Conservation (phyloP, 78 protist genomes). For the Parvularia atlantis region DNA sequence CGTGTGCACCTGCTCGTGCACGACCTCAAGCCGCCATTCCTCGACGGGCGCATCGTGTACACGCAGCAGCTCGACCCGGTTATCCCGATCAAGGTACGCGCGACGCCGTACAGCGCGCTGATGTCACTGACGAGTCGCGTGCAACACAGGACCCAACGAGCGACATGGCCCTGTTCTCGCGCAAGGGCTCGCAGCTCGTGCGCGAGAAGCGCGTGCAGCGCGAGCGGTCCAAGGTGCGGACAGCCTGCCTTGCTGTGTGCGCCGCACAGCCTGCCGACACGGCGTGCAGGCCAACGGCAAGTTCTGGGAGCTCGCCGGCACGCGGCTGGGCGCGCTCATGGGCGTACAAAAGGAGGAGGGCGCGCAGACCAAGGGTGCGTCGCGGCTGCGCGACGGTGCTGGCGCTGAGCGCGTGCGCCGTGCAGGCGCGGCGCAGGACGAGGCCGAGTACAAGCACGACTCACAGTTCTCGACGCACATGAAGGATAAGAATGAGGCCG, state of each 20-base stretch:
- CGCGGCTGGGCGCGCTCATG: slow-evolving; percentile 51
- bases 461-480: slow-evolving; percentile 43
- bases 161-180: slow-evolving; percentile 76
- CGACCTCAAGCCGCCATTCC: slow-evolving; percentile 82
- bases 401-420: background rate
- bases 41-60: slow-evolving; percentile 62
- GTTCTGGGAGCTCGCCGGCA: slow-evolving; percentile 58
- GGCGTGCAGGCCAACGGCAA: background rate
- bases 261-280: no score
- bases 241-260: no score
- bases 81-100: slow-evolving; percentile 72
- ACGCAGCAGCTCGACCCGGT: slow-evolving; percentile 60
- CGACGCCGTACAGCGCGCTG: no score
- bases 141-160: slow-evolving; percentile 78
- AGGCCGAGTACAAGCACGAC: slow-evolving; percentile 22
- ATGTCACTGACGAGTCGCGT: no score
- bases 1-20: slow-evolving; percentile 64
- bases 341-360: slow-evolving; percentile 40
- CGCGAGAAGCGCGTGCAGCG: slow-evolving; percentile 7
- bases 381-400: background rate
- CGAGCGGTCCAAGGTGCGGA: no score
- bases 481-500: slow-evolving; percentile 27
- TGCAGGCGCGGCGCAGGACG: no score
- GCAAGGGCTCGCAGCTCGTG: slow-evolving; percentile 54
- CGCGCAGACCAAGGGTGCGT: background rate